These are phyloP conservation scores for Aspergillus sclerotiicarbonarius DNA, from an alignment of 495 filamentous ascomycete species.

Conservation along the genomic window DNA sequence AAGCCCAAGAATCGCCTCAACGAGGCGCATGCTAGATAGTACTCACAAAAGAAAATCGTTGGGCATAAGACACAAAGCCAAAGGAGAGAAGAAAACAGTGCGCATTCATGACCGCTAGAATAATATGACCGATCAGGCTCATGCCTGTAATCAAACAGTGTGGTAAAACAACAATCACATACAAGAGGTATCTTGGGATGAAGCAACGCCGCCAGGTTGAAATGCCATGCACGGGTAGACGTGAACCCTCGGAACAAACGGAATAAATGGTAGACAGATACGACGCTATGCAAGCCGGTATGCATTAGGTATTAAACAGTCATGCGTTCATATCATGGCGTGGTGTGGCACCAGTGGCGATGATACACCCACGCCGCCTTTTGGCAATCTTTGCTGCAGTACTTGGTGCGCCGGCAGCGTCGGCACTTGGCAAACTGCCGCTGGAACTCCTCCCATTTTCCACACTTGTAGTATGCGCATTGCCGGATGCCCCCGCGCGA, in stretches of 20 bases:
- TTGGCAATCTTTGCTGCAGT: conserved; percentile 99
- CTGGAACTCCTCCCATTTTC: conserved; percentile 95
- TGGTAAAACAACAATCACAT: conserved; percentile 26
- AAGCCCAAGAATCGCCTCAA: conserved; percentile 5
- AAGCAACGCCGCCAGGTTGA: conserved; percentile 44
- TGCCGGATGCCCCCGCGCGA: conserved; percentile 89
- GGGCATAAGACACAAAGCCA: conserved; percentile 20
- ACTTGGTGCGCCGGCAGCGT: conserved; percentile 93
- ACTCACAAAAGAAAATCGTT: conserved; percentile 38
- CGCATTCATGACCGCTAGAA: conserved; percentile 35
- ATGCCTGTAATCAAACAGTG: conserved; percentile 18
- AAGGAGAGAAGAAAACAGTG: conserved; percentile 16
- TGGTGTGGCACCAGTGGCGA: conserved; percentile 89
- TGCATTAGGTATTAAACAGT: conserved; percentile 42
- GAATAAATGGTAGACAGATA: conserved; percentile 23
- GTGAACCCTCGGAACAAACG: conserved; percentile 28
- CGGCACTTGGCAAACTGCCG: conserved; percentile 98
- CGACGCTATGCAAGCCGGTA: conserved; percentile 49
- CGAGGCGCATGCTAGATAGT: conserved; percentile 22
- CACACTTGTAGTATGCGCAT: conserved; percentile 96
- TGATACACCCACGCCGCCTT: conserved; percentile 98
- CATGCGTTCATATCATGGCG: conserved; percentile 50
- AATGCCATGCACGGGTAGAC: conserved; percentile 46
- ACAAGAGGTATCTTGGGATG: conserved; percentile 46
- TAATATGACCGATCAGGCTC: conserved; percentile 25